Evolutionary conservation across 306 rosid genomes (phyloP), one percentile per base, ranked within the genome.

Genomic region (Coriaria nepalensis): DNA sequence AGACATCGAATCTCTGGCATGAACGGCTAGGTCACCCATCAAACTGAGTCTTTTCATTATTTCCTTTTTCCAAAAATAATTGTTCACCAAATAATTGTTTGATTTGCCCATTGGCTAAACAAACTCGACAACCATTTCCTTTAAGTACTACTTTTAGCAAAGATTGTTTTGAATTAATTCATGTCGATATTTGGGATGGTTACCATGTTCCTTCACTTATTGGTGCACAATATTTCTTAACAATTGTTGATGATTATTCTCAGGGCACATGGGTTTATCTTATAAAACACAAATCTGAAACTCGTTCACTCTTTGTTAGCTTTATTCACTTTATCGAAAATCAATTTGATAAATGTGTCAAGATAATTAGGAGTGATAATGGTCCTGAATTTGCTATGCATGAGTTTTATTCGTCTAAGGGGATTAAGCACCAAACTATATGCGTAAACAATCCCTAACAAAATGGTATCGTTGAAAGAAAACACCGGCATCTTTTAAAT

Each of bases 261-360:
- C 6, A 36, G 2, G 6, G 15, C 7, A 53, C 37, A 5, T 53
- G 20, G 47, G 6, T 53, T 5, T 53, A 40, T 4, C 33, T 53
- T 2, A 53, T 40, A 37, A 53, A 53, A 4, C 5, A 10, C 2
- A 53, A 53, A 40, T 20, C 9, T 0, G 39, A 53, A 6, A 32
- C 47, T 8, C n/a, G 2, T 0, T 6, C 10, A 0, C 1, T 0
- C 2, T 8, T 52, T 4, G 4, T 0, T 2, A 36, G 0, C 0
- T 38, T 52, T 4, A 36, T 37, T 6, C 6, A 10, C 29, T 0
- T 53, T 0, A 38, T 40, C 41, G 46, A 5, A 3, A 53, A 7
- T 10, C 39, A 53, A 0, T 53, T 53, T 32, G 9, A 4, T 2
- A 4, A 5, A 0, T 4, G 0, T 10, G 35, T 53, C 8, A 53